phyloP scores from a whole-genome alignment of 768 basidiomycete genomes.

The Sarcodon aspratus region DNA sequence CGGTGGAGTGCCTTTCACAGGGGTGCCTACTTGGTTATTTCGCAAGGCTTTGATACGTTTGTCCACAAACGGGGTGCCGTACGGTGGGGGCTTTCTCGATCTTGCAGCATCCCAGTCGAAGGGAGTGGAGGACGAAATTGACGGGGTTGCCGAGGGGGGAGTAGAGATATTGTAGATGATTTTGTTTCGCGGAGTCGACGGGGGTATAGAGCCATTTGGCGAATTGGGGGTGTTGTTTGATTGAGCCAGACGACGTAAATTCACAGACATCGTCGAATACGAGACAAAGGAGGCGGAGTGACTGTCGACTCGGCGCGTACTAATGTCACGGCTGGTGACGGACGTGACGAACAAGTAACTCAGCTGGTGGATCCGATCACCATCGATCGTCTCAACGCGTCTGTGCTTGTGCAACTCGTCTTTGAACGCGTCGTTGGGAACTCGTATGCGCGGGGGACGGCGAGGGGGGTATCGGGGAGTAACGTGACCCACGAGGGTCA shows the following conservation, averaged over 20 bases:
- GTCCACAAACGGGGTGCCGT: conserved; percentile 43
- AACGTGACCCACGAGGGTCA: not conserved
- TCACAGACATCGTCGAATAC: conserved; percentile 4
- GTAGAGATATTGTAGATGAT: conserved; percentile 36
- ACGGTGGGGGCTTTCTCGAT: conserved; percentile 60
- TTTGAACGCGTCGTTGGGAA: not conserved
- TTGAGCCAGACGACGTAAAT: conserved; percentile 14
- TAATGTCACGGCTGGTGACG: no score
- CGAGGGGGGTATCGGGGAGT: not conserved
- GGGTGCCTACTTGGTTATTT: conserved; percentile 21
- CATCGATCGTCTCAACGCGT: no score
- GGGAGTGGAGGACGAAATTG: conserved; percentile 62
- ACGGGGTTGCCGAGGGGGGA: conserved; percentile 56
- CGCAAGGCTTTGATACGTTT: conserved; percentile 29
- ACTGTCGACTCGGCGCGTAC: no score
- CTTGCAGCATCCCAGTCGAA: conserved; percentile 86
- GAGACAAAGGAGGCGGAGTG: no score
- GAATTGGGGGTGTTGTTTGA: conserved; percentile 9
- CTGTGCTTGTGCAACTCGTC: not conserved
- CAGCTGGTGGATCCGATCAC: no score
- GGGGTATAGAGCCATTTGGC: not conserved
- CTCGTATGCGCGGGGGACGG: not conserved
- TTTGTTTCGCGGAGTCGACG: conserved; percentile 34
- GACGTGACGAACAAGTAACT: no score
- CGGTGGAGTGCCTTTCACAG: conserved; percentile 26